These are phyloP conservation scores for Fraxinus dipetala DNA, from an alignment of 305 asterid species.

Conservation along the genomic window DNA sequence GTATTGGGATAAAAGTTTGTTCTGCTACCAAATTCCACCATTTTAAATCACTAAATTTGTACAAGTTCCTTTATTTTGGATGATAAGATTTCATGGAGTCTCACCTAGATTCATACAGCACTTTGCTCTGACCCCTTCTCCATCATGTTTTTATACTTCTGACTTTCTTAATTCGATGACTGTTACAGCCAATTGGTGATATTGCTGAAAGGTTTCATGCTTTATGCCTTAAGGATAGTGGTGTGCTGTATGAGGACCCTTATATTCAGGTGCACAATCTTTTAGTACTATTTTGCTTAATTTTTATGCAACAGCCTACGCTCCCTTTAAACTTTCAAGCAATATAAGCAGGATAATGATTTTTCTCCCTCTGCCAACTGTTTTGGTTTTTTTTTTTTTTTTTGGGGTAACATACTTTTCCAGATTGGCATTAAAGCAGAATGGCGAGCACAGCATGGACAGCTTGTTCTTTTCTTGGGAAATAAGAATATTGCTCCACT, in stretches of 20 bases:
- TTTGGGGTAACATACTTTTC: constrained; percentile 14
- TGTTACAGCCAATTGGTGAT: constrained; percentile 76
- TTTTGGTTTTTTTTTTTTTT: background rate
- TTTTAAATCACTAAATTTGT: background rate
- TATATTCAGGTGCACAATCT: constrained; percentile 65
- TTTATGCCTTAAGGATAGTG: constrained; percentile 85
- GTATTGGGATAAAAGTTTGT: background rate
- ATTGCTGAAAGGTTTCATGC: constrained; percentile 79
- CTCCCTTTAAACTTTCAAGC: background rate
- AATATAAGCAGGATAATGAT: constrained; percentile 15
- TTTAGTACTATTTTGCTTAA: constrained; percentile 16
- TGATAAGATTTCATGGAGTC: background rate
- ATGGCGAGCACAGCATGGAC: constrained; percentile 83
- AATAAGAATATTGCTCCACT: constrained; percentile 80
- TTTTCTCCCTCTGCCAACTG: constrained; percentile 17
- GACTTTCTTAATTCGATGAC: constrained; percentile 15
- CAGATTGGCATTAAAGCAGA: constrained; percentile 96
- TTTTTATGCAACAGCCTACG: background rate
- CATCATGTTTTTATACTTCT: constrained; percentile 20
- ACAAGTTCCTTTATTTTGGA: background rate
- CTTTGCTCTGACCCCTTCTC: background rate
- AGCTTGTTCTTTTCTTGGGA: constrained; percentile 83
- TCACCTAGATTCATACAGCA: background rate
- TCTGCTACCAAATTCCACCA: background rate
- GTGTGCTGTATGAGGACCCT: constrained; percentile 88